Conservation (phyloP, 176 grass and related monocot genomes). For the Carex parvula region DNA sequence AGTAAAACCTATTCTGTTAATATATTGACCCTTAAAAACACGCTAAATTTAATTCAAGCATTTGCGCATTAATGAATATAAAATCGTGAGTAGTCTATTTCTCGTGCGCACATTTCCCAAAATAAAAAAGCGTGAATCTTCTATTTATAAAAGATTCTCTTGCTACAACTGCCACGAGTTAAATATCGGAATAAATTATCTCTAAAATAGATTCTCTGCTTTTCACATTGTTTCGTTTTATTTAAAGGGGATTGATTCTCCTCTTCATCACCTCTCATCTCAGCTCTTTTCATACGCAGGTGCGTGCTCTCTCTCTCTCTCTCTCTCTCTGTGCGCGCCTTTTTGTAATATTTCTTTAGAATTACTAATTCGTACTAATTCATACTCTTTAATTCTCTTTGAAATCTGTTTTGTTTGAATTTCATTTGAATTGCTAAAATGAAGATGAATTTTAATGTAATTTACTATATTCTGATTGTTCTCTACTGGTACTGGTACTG, state of each 20-base stretch:
- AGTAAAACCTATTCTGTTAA: too few species aligned
- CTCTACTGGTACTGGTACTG: neutral
- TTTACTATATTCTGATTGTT: neutral
- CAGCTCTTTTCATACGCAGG: neutral
- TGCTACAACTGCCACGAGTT: neutral
- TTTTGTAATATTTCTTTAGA: neutral
- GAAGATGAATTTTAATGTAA: neutral
- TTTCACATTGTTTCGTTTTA: neutral
- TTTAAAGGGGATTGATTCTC: constrained; percentile 26
- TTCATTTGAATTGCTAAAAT: neutral
- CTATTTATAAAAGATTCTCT: neutral
- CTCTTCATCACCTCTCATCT: constrained; percentile 1
- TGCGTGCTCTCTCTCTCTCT: neutral
- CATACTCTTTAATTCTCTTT: neutral
- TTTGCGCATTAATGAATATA: neutral
- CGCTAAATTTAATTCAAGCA: neutral
- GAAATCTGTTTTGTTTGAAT: neutral
- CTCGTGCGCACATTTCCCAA: neutral
- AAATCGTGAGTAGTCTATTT: neutral
- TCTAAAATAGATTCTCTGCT: neutral
- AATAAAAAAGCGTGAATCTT: neutral
- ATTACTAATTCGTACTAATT: neutral
- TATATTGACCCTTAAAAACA: neutral
- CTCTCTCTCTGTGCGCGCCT: neutral
- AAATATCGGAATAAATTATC: neutral